phyloP scores from a whole-genome alignment of 495 filamentous ascomycete species.

The Annulohypoxylon nitens region DNA sequence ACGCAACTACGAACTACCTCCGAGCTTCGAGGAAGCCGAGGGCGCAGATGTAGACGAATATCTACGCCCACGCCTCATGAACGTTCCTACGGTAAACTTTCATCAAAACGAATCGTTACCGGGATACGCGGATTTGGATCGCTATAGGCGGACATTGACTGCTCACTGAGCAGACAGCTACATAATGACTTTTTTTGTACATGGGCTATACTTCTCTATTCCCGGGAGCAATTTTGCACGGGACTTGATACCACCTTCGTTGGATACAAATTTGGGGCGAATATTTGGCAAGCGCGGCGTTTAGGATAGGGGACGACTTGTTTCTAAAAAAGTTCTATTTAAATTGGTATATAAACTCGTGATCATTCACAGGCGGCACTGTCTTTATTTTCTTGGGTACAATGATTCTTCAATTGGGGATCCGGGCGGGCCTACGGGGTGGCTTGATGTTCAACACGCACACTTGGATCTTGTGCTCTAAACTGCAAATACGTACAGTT shows the following conservation, averaged over 20 bases:
- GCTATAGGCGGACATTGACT: slow-evolving; percentile 26
- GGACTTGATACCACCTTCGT: slow-evolving; percentile 20
- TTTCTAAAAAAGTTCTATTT: not conserved
- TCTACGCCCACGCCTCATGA: slow-evolving; percentile 61
- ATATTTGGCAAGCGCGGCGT: slow-evolving; percentile 35
- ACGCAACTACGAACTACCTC: slow-evolving; percentile 33
- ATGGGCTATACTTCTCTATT: slow-evolving; percentile 3
- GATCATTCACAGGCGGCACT: not conserved
- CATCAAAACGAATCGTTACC: slow-evolving; percentile 47
- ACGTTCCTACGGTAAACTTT: slow-evolving; percentile 48
- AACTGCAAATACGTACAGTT: slow-evolving; percentile 4
- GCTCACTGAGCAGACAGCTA: slow-evolving; percentile 17
- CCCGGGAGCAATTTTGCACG: not conserved
- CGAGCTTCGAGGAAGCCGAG: slow-evolving; percentile 56
- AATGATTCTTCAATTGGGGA: not conserved
- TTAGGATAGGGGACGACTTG: slow-evolving; percentile 1
- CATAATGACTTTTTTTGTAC: not conserved
- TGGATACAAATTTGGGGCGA: not conserved
- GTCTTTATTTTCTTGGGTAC: slow-evolving; percentile 12
- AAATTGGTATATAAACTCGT: slow-evolving; percentile 12
- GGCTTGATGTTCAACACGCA: slow-evolving; percentile 10
- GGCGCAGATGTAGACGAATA: slow-evolving; percentile 60
- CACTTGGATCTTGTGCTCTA: not conserved
- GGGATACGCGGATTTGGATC: slow-evolving; percentile 51
- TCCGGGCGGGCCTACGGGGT: not conserved